Percentiles rank a stretch among this genome's conserved stretches.
These are phyloP conservation scores for Zanthoxylum bungeanum DNA, from an alignment of 345 rosid species.

Conservation along the genomic window DNA sequence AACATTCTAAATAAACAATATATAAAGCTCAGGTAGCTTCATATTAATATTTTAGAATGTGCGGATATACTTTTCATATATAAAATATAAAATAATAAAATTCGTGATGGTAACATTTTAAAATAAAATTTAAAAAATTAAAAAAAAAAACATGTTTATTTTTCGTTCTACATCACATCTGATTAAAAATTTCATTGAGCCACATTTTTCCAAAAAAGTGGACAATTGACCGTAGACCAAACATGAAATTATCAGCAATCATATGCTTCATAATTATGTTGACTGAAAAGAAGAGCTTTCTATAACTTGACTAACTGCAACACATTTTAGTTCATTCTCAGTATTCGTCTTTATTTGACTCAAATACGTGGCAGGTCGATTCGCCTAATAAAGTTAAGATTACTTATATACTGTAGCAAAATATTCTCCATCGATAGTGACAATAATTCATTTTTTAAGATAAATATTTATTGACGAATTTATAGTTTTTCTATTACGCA, in stretches of 20 bases:
- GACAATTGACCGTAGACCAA: background rate
- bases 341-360: background rate
- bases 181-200: background rate
- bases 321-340: background rate
- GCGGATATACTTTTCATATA: background rate
- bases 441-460: background rate
- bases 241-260: background rate
- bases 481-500: no score
- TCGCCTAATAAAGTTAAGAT: background rate
- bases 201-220: background rate
- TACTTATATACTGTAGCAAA: background rate
- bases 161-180: background rate
- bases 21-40: background rate
- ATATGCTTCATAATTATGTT: background rate
- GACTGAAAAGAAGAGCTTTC: background rate
- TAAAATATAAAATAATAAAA: no score
- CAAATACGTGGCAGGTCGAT: background rate
- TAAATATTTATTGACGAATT: background rate
- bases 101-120: background rate
- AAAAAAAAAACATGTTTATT: background rate
- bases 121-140: no score
- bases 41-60: no score
- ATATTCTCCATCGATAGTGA: background rate
- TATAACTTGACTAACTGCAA: background rate
- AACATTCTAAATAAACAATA: background rate